Base-by-base conservation (phyloP, 2,329 filamentous ascomycete species). In the Phialophora expanda region DNA sequence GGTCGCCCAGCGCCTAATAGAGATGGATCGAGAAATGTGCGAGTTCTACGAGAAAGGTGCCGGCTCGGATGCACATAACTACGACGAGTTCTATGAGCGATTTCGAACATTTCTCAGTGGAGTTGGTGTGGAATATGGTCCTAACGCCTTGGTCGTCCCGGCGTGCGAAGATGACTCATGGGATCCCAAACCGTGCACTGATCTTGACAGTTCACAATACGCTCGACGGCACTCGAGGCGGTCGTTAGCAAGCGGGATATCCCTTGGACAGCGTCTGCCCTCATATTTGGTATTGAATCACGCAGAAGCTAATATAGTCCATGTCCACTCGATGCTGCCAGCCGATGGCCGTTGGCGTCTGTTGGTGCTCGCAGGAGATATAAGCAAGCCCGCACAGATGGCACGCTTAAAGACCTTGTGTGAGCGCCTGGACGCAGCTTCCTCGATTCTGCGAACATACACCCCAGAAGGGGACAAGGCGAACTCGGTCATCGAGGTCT, bases 1-100 rank as follows among this genome's bases (percentile, higher is more conserved):
- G 7, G 84, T 91, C 2, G 90, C 89, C 0, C 81, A 87, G 68
- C 84, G 88, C 38, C 82, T 92, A 0, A 91, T 92, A 66, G 80
- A 83, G 4, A 87, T 89, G 66, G 87, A 89, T 71, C 84, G 85
- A 44, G 38, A 44, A n/a, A 44, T 44, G 38, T 44, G 38, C 38
- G 38, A 44, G 1, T 44, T 55, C 51, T 55, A 55, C 26, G 51
- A 55, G 24, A 28, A 55, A 55, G 51, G 51, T 4, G 85, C 64
- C 30, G 80, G 80, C 30, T 87, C 69, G 83, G 82, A 5, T 77
- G 82, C 1, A 78, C 88, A 0, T 88, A 87, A 84, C 32, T 90
- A 90, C 78, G 86, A 88, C 69, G 76, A 84, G 0, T 84, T 83
- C 0, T 89, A 90, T 69, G 73, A 83, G 32, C 86, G 86, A 69